Evolutionary conservation across 805 yeast species (phyloP).

Genomic region (Candida khao-thaluensis): DNA sequence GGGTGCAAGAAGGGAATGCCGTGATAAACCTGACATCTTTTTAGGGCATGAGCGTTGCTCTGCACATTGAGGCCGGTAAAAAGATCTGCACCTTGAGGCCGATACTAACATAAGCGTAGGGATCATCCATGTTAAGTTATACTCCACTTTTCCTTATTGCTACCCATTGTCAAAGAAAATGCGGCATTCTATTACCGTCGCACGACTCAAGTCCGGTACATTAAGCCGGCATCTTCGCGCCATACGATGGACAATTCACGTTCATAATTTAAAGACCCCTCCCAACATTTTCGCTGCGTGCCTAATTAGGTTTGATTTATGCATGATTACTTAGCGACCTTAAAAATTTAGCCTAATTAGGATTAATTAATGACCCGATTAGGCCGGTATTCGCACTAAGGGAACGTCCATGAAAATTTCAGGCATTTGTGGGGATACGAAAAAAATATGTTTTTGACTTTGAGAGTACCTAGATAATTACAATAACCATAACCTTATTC

Average conservation of each 20-base stretch:
- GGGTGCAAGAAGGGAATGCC: no score
- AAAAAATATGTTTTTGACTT: background rate
- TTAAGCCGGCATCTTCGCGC: no score
- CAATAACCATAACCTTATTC: no score
- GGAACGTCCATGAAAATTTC: background rate
- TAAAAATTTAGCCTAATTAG: constrained; percentile 12
- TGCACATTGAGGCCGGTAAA: no score
- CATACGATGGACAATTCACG: no score
- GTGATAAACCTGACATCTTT: no score
- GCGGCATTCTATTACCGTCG: no score
- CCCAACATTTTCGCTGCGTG: constrained; percentile 9
- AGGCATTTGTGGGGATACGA: constrained; percentile 5
- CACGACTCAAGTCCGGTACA: no score
- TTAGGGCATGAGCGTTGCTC: constrained; percentile 1
- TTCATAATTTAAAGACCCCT: constrained; percentile 4
- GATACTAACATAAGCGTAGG: background rate
- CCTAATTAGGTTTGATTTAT: constrained; percentile 14
- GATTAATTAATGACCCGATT: constrained; percentile 8
- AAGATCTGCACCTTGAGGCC: constrained; percentile 5
- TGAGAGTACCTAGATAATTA: no score
- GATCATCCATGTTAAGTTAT: background rate
- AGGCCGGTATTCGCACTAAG: background rate
- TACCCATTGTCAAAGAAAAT: no score
- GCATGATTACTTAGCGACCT: background rate
- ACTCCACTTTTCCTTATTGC: constrained; percentile 9